Evolutionary conservation across 2,329 filamentous ascomycete genomes (phyloP).

Genomic region (Alternaria sp.): DNA sequence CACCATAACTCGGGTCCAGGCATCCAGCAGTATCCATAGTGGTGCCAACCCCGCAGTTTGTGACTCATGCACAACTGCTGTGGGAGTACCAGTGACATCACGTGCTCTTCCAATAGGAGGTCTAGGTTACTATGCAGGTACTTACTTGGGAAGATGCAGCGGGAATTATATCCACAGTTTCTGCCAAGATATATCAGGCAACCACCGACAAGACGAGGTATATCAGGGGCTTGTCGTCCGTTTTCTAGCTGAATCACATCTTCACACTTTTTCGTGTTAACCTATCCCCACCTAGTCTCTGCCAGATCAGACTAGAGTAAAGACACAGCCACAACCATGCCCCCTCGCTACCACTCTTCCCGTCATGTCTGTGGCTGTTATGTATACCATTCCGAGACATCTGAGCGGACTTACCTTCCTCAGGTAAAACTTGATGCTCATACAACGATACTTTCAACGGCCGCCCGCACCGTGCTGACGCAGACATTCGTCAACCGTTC

Average conservation of each 20-base stretch:
- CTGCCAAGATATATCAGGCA: background rate
- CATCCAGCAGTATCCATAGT: background rate
- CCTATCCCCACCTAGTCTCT: background rate
- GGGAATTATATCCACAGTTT: background rate
- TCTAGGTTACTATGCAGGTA: background rate
- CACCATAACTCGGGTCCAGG: background rate
- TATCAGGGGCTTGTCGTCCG: background rate
- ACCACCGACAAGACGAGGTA: background rate
- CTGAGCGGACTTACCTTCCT: conserved; percentile 8
- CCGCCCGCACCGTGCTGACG: conserved; percentile 7
- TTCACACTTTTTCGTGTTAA: background rate
- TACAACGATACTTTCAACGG: conserved; percentile 9
- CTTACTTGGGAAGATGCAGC: background rate
- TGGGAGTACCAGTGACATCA: background rate
- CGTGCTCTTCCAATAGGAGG: background rate
- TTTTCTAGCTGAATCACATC: background rate
- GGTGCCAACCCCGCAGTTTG: background rate
- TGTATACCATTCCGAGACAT: background rate
- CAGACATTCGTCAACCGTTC: conserved; percentile 10
- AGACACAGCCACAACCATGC: background rate
- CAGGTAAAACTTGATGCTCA: conserved; percentile 9
- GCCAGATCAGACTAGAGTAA: background rate
- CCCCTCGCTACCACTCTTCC: background rate
- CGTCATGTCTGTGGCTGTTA: conserved; percentile 11
- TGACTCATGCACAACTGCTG: conserved; percentile 1